phyloP scores from a whole-genome alignment of 2,329 filamentous ascomycete species.

The Berkeleyomyces basicola region DNA sequence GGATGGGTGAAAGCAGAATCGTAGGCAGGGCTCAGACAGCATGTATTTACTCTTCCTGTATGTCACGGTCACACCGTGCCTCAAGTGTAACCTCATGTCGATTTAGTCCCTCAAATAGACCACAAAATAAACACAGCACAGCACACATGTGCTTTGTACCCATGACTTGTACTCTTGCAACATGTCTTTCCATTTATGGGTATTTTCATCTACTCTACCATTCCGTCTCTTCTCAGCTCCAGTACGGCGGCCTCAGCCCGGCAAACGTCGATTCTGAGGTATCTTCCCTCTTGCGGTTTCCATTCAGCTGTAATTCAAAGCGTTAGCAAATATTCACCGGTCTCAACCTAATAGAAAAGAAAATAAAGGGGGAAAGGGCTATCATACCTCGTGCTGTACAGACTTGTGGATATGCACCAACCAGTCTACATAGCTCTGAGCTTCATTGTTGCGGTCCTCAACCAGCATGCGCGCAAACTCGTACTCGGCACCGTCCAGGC shows the following conservation, averaged over 20 bases:
- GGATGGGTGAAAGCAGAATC: no score
- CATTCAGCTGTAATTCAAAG: conserved; percentile 34
- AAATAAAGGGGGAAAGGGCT: background rate
- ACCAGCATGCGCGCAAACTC: conserved; percentile 85
- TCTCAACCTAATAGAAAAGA: background rate
- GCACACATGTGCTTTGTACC: background rate
- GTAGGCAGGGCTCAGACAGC: background rate
- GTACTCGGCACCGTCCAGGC: conserved; percentile 85
- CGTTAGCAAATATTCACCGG: conserved; percentile 5
- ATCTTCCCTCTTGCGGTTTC: conserved; percentile 55
- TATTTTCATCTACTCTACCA: background rate
- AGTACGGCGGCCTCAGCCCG: conserved; percentile 42
- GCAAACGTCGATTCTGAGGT: conserved; percentile 38
- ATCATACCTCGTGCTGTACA: conserved; percentile 66
- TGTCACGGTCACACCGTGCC: background rate
- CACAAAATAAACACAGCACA: no score
- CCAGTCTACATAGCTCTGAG: conserved; percentile 97
- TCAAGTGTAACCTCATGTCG: no score
- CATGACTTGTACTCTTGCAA: background rate
- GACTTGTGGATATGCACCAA: conserved; percentile 85
- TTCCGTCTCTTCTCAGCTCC: conserved; percentile 19
- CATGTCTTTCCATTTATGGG: background rate
- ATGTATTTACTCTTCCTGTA: background rate
- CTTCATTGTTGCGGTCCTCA: conserved; percentile 94
- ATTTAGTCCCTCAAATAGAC: no score